Percentiles rank a stretch among this genome's conserved stretches.
These are phyloP conservation scores for Aspergillus egyptiacus DNA, from an alignment of 495 filamentous ascomycete species.

Conservation along the genomic window DNA sequence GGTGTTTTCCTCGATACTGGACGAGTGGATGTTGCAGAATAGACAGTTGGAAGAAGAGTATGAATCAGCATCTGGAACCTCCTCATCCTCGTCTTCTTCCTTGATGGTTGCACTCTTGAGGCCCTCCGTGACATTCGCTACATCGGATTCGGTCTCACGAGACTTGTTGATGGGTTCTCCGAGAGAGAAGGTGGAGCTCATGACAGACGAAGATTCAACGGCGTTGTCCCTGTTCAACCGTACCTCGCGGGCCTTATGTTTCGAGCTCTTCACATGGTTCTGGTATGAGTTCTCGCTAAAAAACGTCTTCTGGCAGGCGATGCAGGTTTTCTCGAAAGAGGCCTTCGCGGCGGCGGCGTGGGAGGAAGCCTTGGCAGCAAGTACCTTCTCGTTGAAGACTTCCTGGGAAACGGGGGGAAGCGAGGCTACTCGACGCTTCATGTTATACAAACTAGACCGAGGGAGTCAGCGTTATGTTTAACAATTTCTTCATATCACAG, in stretches of 20 bases:
- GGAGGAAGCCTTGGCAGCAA: constrained; percentile 81
- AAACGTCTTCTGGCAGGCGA: constrained; percentile 83
- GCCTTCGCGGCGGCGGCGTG: constrained; percentile 82
- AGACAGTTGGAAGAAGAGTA: constrained; percentile 64
- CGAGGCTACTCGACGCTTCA: constrained; percentile 89
- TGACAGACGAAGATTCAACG: constrained; percentile 76
- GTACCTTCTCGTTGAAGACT: constrained; percentile 90
- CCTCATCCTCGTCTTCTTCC: constrained; percentile 42
- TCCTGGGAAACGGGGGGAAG: constrained; percentile 90
- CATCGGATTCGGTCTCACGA: constrained; percentile 52
- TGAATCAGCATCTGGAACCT: constrained; percentile 25
- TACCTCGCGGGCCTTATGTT: constrained; percentile 69
- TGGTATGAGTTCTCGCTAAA: constrained; percentile 92
- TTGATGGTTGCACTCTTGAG: constrained; percentile 68
- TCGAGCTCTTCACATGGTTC: constrained; percentile 88
- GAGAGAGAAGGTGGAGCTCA: constrained; percentile 87
- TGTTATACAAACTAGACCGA: constrained; percentile 74
- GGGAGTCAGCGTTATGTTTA: background rate
- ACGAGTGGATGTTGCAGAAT: constrained; percentile 81
- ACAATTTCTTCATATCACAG: background rate
- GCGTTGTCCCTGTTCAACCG: constrained; percentile 37
- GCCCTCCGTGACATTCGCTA: constrained; percentile 72
- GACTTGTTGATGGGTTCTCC: constrained; percentile 65
- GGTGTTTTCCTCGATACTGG: constrained; percentile 65
- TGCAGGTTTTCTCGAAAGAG: constrained; percentile 77